phyloP scores from a whole-genome alignment of 2,329 filamentous ascomycete genomes.

The Alternaria arbusti region DNA sequence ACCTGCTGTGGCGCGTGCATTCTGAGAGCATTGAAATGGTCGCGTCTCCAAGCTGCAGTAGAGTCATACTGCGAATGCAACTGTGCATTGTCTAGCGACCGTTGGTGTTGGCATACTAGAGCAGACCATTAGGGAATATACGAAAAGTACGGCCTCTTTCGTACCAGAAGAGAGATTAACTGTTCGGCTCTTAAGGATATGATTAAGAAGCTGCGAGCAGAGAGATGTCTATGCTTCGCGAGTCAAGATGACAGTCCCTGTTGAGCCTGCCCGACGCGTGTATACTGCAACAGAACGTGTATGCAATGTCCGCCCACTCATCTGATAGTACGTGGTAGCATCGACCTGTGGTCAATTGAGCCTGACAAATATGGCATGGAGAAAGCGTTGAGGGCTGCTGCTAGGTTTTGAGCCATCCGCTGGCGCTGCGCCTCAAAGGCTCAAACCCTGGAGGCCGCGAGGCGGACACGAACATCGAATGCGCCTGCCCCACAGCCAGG shows the following conservation, averaged over 20 bases:
- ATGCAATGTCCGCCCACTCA: neutral
- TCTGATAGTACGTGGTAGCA: neutral
- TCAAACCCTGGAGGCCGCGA: conserved; percentile 28
- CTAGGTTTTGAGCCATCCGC: conserved; percentile 16
- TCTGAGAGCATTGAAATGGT: neutral
- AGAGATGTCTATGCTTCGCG: neutral
- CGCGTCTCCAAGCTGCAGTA: neutral
- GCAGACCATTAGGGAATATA: neutral
- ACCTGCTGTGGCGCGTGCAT: neutral
- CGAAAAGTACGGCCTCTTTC: neutral
- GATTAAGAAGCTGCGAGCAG: neutral
- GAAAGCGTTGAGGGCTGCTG: conserved; percentile 3
- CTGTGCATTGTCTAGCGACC: neutral
- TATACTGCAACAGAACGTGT: neutral
- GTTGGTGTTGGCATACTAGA: neutral
- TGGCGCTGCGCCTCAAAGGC: conserved; percentile 27
- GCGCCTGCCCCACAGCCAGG: conserved; percentile 33
- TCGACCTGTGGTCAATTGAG: conserved; percentile 4
- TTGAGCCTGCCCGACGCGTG: neutral
- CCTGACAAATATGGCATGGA: conserved; percentile 13
- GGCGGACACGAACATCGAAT: conserved; percentile 32
- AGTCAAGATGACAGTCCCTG: neutral
- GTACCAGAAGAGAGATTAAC: neutral
- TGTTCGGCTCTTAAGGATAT: neutral
- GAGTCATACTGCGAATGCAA: neutral